Evolutionary conservation across 208 protist genomes (phyloP).

Genomic region (Tetramitus jugosus): DNA sequence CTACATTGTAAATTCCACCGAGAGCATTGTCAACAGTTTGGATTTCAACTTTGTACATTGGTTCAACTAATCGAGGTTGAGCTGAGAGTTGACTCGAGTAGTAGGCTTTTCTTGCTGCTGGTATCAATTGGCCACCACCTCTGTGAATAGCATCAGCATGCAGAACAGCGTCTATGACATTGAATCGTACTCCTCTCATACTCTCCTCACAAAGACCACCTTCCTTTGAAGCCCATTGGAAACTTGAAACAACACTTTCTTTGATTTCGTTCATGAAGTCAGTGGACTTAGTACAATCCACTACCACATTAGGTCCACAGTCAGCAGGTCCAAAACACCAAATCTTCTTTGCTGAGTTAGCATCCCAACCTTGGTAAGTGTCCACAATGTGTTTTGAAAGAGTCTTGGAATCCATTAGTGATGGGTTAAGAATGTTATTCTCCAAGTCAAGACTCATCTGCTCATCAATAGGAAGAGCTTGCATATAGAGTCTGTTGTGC

Average conservation of each 20-base stretch:
- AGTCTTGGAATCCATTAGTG: conserved; percentile 46
- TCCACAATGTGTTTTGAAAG: conserved; percentile 43
- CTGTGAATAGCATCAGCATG: conserved; percentile 46
- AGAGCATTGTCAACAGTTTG: conserved; percentile 52
- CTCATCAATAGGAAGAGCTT: conserved; percentile 37
- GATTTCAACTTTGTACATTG: conserved; percentile 54
- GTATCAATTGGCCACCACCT: conserved; percentile 51
- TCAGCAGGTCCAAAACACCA: conserved; percentile 41
- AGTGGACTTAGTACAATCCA: conserved; percentile 43
- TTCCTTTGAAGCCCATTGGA: conserved; percentile 33
- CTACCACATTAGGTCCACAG: conserved; percentile 42
- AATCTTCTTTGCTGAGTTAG: conserved; percentile 29
- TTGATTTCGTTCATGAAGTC: conserved; percentile 50
- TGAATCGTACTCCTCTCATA: conserved; percentile 45
- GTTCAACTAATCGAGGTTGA: conserved; percentile 47
- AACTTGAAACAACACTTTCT: conserved; percentile 39
- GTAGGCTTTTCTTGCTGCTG: conserved; percentile 27
- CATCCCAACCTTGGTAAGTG: conserved; percentile 61
- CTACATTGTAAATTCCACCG: conserved; percentile 88
- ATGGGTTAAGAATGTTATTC: conserved; percentile 7
- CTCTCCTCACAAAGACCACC: conserved; percentile 49
- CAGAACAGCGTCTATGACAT: conserved; percentile 45
- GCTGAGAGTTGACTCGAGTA: conserved; percentile 39
- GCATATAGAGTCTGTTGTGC: conserved; percentile 48
- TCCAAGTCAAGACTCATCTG: conserved; percentile 45